Evolutionary conservation across 2,329 filamentous ascomycete species (phyloP), one percentile per base, ranked within the genome.

Genomic region (Hypoxylon sp.): DNA sequence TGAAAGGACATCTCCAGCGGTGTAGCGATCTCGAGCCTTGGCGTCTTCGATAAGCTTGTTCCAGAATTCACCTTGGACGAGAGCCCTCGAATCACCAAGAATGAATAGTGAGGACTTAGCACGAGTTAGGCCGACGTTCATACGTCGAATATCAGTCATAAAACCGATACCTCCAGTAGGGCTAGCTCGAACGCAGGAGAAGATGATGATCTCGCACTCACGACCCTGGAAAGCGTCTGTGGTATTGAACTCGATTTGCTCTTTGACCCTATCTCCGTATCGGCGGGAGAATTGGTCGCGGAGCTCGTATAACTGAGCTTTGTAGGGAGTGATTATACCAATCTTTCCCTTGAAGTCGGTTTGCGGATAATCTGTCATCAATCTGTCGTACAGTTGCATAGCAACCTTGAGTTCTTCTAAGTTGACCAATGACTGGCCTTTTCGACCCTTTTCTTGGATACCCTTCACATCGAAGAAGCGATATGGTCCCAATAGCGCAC

Each of bases 61-160:
- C 96, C 97, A 99, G 81, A 94, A 98, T 77, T 96, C 89, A 67
- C 96, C 96, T 77, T 97, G 92, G 25, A 91, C 85, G 58, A 99
- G 86, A 35, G 95, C 94, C 64, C 91, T 87, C 0, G 96, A 96
- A 80, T 98, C 97, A 73, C 96, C 96, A 27, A 99, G 86, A 64
- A 99, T 95, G 93, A 95, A 99, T 8, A 99, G 86, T 35, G 95
- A 98, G 8, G 93, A 97, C 80, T 97, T 98, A 4, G 96, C 97
- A 85, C 96, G 92, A 22, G 96, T 99, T 67, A 99, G 85, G 83
- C 96, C 96, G 76, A 99, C 96, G 80, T 99, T 99, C 97, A 99
- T 98, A 86, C 96, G 95, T 66, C 96, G 90, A 77, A 99, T 97
- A 79, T 99, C 96, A 61, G 93, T 92, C 88, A 99, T 91, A 89